Evolutionary conservation across 1,284 basidiomycete genomes (phyloP).

Genomic region (Heterobasidion annosum): DNA sequence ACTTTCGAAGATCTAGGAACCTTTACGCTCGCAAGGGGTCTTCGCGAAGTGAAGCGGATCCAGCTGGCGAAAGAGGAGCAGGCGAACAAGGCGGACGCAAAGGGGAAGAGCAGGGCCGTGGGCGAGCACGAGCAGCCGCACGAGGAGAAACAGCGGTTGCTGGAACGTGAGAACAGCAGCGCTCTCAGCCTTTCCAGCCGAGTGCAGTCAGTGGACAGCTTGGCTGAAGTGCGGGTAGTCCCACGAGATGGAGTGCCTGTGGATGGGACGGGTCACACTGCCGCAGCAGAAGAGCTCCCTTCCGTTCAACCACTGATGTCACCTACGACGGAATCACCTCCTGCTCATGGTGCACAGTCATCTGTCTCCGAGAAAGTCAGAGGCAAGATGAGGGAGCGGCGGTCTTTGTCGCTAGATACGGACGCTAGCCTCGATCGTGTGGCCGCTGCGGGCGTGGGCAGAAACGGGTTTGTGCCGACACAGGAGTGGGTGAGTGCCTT

Average conservation of each 20-base stretch:
- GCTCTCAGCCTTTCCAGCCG: slow-evolving; percentile 16
- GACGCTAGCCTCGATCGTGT: slow-evolving; percentile 52
- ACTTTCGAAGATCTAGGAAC: slow-evolving; percentile 83
- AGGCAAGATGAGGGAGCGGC: slow-evolving; percentile 77
- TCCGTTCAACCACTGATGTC: slow-evolving; percentile 27
- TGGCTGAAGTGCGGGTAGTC: slow-evolving; percentile 15
- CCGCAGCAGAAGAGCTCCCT: slow-evolving; percentile 14
- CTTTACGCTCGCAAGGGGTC: slow-evolving; percentile 76
- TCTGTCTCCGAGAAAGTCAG: slow-evolving; percentile 72
- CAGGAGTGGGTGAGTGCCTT: slow-evolving; percentile 81
- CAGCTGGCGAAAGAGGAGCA: slow-evolving; percentile 68
- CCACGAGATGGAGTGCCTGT: slow-evolving; percentile 14
- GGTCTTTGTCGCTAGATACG: slow-evolving; percentile 53
- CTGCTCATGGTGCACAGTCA: slow-evolving; percentile 12
- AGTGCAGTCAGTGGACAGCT: slow-evolving; percentile 16
- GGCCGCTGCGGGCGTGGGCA: slow-evolving; percentile 60
- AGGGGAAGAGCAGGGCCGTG: slow-evolving; percentile 22
- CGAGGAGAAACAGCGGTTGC: slow-evolving; percentile 53
- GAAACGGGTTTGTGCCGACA: slow-evolving; percentile 87
- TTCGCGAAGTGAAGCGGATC: slow-evolving; percentile 75
- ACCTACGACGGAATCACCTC: slow-evolving; percentile 28
- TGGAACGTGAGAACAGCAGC: slow-evolving; percentile 33
- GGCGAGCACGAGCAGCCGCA: slow-evolving; percentile 27
- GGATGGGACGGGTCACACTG: slow-evolving; percentile 9
- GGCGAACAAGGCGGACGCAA: slow-evolving; percentile 27